phyloP scores from a whole-genome alignment of 352 stramenopile species.

The Phytophthora quininea region DNA sequence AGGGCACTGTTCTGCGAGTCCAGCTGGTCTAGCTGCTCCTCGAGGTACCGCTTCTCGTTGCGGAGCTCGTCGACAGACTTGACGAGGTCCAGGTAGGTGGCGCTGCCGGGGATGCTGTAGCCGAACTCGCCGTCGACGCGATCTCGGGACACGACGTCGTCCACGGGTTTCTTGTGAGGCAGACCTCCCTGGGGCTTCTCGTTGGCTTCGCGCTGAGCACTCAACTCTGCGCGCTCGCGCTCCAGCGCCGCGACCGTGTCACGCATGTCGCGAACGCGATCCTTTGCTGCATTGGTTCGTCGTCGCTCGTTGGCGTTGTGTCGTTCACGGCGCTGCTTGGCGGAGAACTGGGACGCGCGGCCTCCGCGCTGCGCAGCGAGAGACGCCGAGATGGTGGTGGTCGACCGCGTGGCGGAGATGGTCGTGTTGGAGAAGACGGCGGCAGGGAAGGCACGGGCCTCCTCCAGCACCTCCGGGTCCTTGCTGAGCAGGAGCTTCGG shows the following conservation, averaged over 20 bases:
- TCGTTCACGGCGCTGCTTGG: conserved; percentile 47
- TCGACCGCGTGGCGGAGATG: conserved; percentile 32
- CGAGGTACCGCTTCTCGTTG: conserved; percentile 46
- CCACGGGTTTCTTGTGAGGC: conserved; percentile 23
- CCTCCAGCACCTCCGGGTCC: conserved; percentile 34
- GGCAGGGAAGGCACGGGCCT: conserved; percentile 35
- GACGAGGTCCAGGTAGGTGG: conserved; percentile 43
- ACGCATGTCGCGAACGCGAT: conserved; percentile 48
- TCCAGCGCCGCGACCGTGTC: conserved; percentile 36
- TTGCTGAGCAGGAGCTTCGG: conserved; percentile 31
- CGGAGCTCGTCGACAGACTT: conserved; percentile 39
- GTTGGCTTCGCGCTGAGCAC: conserved; percentile 25
- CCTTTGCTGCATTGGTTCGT: conserved; percentile 50
- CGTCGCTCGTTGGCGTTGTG: conserved; percentile 55
- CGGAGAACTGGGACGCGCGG: conserved; percentile 47
- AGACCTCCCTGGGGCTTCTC: conserved; percentile 23
- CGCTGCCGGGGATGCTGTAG: conserved; percentile 29
- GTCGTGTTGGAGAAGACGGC: conserved; percentile 41
- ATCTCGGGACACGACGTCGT: conserved; percentile 28
- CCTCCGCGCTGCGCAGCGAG: conserved; percentile 27
- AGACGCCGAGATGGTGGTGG: conserved; percentile 8
- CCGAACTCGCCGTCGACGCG: conserved; percentile 22
- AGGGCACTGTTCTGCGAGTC: conserved; percentile 53
- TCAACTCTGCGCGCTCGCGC: conserved; percentile 29
- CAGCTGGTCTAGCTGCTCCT: conserved; percentile 48